These are phyloP conservation scores for Elasticomyces elasticus DNA, from an alignment of 495 filamentous ascomycete genomes.

Conservation along the genomic window DNA sequence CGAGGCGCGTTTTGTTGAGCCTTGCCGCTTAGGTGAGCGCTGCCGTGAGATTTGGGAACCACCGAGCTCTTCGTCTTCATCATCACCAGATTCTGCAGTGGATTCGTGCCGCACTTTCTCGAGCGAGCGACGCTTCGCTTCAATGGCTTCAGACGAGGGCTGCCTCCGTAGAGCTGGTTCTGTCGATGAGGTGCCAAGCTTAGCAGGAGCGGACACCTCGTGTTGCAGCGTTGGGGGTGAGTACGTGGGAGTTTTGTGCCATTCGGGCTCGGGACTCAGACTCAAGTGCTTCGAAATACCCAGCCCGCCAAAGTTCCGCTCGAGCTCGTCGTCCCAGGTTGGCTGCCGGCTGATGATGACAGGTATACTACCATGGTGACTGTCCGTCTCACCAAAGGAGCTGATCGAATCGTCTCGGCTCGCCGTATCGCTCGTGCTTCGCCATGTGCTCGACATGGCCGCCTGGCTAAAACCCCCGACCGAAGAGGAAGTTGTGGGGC, in stretches of 20 bases:
- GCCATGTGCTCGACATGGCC: neutral
- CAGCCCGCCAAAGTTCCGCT: conserved; percentile 47
- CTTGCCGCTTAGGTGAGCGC: conserved; percentile 43
- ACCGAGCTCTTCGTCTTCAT: conserved; percentile 88
- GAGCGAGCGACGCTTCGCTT: conserved; percentile 63
- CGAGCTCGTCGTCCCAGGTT: conserved; percentile 57
- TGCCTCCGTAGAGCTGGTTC: conserved; percentile 47
- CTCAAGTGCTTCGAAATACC: conserved; percentile 50
- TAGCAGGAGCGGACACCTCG: conserved; percentile 58
- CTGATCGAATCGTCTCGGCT: conserved; percentile 81
- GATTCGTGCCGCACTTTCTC: conserved; percentile 68
- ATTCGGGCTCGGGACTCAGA: conserved; percentile 12
- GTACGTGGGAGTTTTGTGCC: conserved; percentile 25
- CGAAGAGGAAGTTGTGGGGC: conserved; percentile 74
- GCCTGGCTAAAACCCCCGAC: conserved; percentile 48
- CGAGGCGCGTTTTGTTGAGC: conserved; percentile 42
- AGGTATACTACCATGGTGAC: conserved; percentile 63
- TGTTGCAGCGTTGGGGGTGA: conserved; percentile 41
- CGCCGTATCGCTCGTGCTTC: conserved; percentile 37
- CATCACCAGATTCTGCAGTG: conserved; percentile 81
- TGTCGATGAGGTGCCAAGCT: conserved; percentile 39
- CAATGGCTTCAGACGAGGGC: conserved; percentile 68
- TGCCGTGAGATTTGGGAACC: conserved; percentile 38
- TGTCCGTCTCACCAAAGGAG: conserved; percentile 75
- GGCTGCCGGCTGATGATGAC: conserved; percentile 60